Conservation (phyloP, 176 grass and related monocot genomes). For the Eragrostis nindensis region DNA sequence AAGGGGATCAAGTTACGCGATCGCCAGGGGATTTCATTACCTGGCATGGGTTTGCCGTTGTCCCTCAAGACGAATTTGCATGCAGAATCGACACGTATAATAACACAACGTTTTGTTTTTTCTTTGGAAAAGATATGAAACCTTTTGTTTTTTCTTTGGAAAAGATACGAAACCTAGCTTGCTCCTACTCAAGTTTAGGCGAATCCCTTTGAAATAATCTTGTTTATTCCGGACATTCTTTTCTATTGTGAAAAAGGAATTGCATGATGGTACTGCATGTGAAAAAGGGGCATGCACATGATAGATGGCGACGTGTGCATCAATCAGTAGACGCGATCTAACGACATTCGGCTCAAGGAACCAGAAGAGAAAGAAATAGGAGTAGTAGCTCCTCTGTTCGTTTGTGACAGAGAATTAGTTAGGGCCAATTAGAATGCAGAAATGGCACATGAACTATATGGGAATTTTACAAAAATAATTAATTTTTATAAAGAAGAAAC, state of each 20-base stretch:
- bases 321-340: not conserved
- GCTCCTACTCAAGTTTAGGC: not conserved
- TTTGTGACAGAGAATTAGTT: too few relatives aligned
- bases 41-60: too few relatives aligned
- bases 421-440: too few relatives aligned
- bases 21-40: too few relatives aligned
- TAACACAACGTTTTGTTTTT: not conserved
- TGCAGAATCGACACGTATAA: not conserved
- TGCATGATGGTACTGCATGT: slow-evolving; percentile 31
- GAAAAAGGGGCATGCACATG: slow-evolving; percentile 26
- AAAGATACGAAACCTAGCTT: not conserved
- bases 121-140: not conserved
- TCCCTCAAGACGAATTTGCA: too few relatives aligned
- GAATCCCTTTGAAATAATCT: not conserved
- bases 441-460: too few relatives aligned
- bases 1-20: too few relatives aligned
- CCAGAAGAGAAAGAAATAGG: not conserved
- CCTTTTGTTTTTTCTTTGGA: not conserved
- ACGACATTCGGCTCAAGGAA: slow-evolving; percentile 6
- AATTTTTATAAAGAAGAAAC: too few relatives aligned
- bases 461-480: too few relatives aligned
- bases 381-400: too few relatives aligned
- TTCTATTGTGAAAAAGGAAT: not conserved
- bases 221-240: not conserved
- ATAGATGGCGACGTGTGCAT: not conserved